Evolutionary conservation across 805 yeast genomes (phyloP), one percentile per base, ranked within the genome.

Genomic region (Ogataea zsoltii): DNA sequence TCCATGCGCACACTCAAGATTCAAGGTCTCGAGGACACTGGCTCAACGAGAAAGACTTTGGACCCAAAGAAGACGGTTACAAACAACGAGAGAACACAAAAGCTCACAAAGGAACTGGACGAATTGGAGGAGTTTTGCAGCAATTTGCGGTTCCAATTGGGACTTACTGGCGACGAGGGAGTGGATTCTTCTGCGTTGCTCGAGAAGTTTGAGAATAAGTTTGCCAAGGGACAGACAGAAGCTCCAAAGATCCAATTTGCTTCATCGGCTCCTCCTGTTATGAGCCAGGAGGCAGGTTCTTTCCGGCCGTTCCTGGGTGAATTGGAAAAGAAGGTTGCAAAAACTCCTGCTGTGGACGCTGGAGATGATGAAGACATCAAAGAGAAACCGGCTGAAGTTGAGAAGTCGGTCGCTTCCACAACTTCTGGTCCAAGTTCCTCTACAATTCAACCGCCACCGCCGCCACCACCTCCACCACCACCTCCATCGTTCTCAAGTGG

Each of bases 261-360:
- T 7, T 48, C 53, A 5, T 48, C 56, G 18, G 56, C 59, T 31
- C 57, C 57, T 7, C 53, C 61, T 9, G 33, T 49, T 2, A 36
- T 49, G 49, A 34, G 34, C 14, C 49, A 44, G 4, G 48, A 48
- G 9, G 47, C 53, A 25, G 51, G 46, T 1, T 28, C 33, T 1
- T 28, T 30, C 19, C 54, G 60, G 41, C 66, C 73, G 23, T 80
- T 81, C 56, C 65, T 82, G 52, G 68, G 72, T 38, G 87, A 82
- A 56, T 65, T 82, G 51, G 68, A 74, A 17, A 61, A 72, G 3
- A 79, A 76, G 52, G 83, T 80, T 11, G 67, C 63, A 7, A 75
- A 67, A 45, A 57, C 69, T 3, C 69, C 68, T 3, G 57, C 79
- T 1, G 70, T 72, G 33, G 41, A 9, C n/a, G 38, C 33, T 2